phyloP scores from a whole-genome alignment of 208 protist species.

The Leishmania arabica region DNA sequence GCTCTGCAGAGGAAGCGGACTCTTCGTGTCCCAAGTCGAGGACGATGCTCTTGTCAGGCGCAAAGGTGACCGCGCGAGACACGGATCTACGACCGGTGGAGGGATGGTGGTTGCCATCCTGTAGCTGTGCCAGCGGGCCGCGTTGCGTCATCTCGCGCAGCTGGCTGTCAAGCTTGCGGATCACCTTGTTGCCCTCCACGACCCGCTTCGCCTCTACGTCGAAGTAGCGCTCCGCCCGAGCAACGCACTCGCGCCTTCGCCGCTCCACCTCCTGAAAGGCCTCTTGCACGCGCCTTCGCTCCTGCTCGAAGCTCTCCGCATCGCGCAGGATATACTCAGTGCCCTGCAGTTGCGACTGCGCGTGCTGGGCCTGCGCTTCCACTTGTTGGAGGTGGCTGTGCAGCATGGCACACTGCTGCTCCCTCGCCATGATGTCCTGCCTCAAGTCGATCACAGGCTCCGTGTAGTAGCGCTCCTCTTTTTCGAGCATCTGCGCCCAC shows the following conservation, averaged over 20 bases:
- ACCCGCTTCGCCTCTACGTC: slow-evolving; percentile 65
- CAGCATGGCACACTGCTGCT: slow-evolving; percentile 53
- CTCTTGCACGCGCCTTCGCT: slow-evolving; percentile 42
- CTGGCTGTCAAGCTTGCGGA: slow-evolving; percentile 46
- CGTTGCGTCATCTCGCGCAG: slow-evolving; percentile 43
- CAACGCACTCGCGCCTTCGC: slow-evolving; percentile 41
- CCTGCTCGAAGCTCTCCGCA: slow-evolving; percentile 37
- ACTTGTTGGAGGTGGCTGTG: slow-evolving; percentile 46
- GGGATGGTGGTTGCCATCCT: slow-evolving; percentile 8
- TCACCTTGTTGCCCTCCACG: slow-evolving; percentile 36
- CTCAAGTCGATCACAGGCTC: slow-evolving; percentile 55
- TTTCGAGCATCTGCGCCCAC: slow-evolving; percentile 65
- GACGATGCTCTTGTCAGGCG: slow-evolving; percentile 59
- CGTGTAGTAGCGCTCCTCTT: slow-evolving; percentile 78
- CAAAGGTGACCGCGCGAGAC: slow-evolving; percentile 56
- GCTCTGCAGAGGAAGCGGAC: slow-evolving; percentile 16
- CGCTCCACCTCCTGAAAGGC: slow-evolving; percentile 45
- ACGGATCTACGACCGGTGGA: slow-evolving; percentile 18
- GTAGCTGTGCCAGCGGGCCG: slow-evolving; percentile 38
- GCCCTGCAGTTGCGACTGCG: slow-evolving; percentile 35
- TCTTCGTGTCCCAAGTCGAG: slow-evolving; percentile 41
- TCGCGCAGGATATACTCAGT: slow-evolving; percentile 48
- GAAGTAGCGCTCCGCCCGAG: slow-evolving; percentile 58
- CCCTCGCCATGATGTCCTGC: slow-evolving; percentile 42
- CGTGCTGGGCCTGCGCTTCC: slow-evolving; percentile 36